Base-by-base conservation (phyloP, 2,329 filamentous ascomycete genomes). In the Aspergillus candidus region DNA sequence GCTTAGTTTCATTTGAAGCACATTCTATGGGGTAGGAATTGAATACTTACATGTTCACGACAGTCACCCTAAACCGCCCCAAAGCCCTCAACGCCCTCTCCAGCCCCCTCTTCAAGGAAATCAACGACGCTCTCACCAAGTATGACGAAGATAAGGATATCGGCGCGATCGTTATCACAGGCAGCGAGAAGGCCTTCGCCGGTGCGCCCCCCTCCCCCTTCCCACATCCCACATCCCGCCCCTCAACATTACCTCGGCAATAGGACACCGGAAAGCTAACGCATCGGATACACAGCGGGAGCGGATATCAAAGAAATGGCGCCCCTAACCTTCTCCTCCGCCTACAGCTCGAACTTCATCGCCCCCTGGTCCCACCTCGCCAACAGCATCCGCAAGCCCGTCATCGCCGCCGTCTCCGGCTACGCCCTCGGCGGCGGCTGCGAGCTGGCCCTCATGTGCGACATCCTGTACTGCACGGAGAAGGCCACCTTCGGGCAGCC, bases 281-380 rank as follows among this genome's bases (percentile, higher is more conserved):
- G 35, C 32, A 13, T 13, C 6, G 36, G 43, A 27, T 35, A 34
- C 14, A 41, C 59, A 65, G 91, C 93, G 35, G 93, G 93, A 40
- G 93, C 93, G 49, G 93, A 98, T 69, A 98, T 98, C 74, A 97
- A 97, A 71, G 93, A 98, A 71, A 98, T 98, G 93, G 86, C 88
- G 27, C 83, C 88, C 48, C 80, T 96, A 32, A 90, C 84, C 43
- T 98, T 98, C 71, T 80, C 86, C 51, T 75, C 84, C 53, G 91
- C 93, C 32, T 97, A 96, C 73, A 86, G 81, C 38, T 81, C 75
- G 55, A 88, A 94, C 63, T 98, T 98, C 69, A 97, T 98, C 68
- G 89, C 95, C 65, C 82, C 82, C 8, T 98, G 93, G 93, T 95
- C 89, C 5, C 77, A 85, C 51, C 79, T 96, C 37, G 86, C 88